These are phyloP conservation scores for Hypoxylon sp. DNA, from an alignment of 2,329 filamentous ascomycete genomes.

Conservation along the genomic window DNA sequence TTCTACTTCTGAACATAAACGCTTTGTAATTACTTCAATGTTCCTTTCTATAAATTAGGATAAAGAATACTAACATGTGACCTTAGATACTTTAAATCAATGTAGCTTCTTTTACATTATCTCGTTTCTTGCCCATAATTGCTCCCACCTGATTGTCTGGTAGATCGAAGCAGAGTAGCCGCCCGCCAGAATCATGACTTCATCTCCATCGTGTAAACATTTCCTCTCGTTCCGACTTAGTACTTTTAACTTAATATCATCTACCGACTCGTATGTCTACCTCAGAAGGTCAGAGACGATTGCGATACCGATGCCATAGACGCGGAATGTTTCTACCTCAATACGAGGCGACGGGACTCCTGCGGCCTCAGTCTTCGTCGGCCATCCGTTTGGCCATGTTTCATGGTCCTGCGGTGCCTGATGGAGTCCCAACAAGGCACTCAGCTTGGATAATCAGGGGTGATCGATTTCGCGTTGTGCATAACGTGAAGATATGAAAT, in stretches of 20 bases:
- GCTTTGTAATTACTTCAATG: neutral
- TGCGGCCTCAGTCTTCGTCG: conserved; percentile 9
- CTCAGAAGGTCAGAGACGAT: neutral
- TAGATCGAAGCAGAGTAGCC: conserved; percentile 10
- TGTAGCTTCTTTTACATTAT: neutral
- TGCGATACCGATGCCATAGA: conserved; percentile 7
- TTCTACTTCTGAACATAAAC: neutral
- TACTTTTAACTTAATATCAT: too few relatives aligned
- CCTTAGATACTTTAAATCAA: neutral
- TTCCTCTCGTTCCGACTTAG: too few relatives aligned
- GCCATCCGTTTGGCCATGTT: conserved; percentile 1
- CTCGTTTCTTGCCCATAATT: neutral
- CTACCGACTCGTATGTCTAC: conserved; percentile 10
- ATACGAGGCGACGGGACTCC: neutral
- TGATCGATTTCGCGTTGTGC: too few relatives aligned
- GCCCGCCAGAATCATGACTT: conserved; percentile 6
- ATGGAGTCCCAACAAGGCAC: conserved; percentile 13
- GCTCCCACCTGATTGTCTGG: neutral
- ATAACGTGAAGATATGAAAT: too few relatives aligned
- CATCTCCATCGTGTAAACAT: conserved; percentile 8
- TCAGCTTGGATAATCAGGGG: conserved; percentile 14
- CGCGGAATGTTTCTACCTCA: conserved; percentile 1
- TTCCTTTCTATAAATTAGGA: too few relatives aligned
- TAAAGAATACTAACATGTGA: too few relatives aligned
- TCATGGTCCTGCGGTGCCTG: conserved; percentile 14